A percentile compares a stretch with the other conserved stretches of the same genome.
Conservation (phyloP, 805 yeast species). For the Schizosaccharomyces osmophilus region DNA sequence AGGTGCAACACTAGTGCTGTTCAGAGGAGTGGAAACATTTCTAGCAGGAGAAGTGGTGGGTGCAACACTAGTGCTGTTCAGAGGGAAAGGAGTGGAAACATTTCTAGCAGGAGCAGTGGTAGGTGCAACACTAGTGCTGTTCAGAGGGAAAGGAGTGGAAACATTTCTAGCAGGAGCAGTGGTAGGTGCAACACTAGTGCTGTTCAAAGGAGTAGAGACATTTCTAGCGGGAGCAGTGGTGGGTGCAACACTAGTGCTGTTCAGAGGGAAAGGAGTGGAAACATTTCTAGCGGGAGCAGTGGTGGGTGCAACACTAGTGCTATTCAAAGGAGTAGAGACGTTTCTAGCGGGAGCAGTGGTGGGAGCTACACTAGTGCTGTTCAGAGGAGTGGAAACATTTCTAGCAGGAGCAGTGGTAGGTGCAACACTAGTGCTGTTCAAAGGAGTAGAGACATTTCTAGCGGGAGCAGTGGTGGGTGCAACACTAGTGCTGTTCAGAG, state of each 20-base stretch:
- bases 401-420: background rate
- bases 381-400: background rate
- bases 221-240: too few species aligned
- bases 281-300: too few species aligned
- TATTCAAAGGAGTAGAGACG: background rate
- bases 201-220: too few species aligned
- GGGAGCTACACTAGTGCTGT: background rate
- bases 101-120: background rate
- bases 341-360: background rate
- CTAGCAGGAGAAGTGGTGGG: background rate
- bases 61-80: background rate
- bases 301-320: background rate
- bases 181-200: background rate
- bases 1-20: background rate
- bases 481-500: background rate
- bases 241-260: too few species aligned
- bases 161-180: background rate
- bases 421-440: background rate
- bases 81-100: background rate
- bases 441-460: background rate
- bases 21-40: background rate
- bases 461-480: background rate
- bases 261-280: too few species aligned
- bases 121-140: background rate
- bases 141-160: background rate